Evolutionary conservation across 1,139 yeast species (phyloP).

Genomic region (Geotrichum citri-aurantii): DNA sequence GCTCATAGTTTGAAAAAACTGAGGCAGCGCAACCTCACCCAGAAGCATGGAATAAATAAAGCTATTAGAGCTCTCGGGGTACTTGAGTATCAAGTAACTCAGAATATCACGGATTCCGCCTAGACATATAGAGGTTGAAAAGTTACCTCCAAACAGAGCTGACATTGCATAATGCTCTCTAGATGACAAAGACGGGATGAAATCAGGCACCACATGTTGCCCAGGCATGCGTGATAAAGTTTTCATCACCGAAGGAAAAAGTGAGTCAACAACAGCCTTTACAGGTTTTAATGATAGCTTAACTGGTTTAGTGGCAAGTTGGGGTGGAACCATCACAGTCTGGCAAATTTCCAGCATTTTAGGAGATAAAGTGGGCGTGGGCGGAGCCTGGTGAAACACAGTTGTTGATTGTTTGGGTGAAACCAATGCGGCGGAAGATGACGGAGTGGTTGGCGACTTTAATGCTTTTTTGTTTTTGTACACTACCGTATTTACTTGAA

Average conservation of each 20-base stretch:
- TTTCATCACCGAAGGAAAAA: constrained; percentile 14
- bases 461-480: constrained; percentile 12
- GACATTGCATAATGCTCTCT: constrained; percentile 15
- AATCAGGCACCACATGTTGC: constrained; percentile 14
- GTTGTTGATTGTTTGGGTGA: neutral
- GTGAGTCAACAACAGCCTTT: constrained; percentile 10
- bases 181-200: constrained; percentile 7
- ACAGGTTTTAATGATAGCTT: constrained; percentile 10
- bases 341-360: neutral
- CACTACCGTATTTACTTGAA: constrained; percentile 9
- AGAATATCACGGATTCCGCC: constrained; percentile 11
- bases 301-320: neutral
- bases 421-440: neutral
- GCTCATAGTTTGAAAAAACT: constrained; percentile 1
- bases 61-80: constrained; percentile 1
- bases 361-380: neutral
- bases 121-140: constrained; percentile 8
- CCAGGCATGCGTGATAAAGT: constrained; percentile 11
- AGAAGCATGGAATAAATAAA: constrained; percentile 8
- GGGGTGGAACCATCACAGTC: neutral
- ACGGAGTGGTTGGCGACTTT: neutral
- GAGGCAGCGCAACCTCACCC: constrained; percentile 3
- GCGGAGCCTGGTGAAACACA: neutral
- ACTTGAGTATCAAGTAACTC: neutral
- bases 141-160: constrained; percentile 16